Percentiles rank a stretch among this genome's conserved stretches.
These are phyloP conservation scores for Saccharomycopsis vini DNA, from an alignment of 805 yeast species.

Conservation along the genomic window DNA sequence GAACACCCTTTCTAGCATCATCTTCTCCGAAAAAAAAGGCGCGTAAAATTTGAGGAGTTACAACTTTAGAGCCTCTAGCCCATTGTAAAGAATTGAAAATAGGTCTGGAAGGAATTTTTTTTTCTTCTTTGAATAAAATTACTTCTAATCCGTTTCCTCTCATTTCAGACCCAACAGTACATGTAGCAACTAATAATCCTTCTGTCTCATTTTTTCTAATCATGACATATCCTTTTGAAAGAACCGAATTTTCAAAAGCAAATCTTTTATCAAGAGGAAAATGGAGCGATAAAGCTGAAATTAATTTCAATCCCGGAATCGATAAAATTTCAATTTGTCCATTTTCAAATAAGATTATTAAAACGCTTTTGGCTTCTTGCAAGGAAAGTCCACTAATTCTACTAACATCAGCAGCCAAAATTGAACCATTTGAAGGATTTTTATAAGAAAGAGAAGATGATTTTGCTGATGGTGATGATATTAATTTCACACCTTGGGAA, in stretches of 20 bases:
- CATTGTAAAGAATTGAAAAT: slow-evolving; percentile 70
- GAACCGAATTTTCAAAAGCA: slow-evolving; percentile 35
- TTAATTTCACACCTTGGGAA: slow-evolving; percentile 43
- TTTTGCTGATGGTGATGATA: slow-evolving; percentile 20
- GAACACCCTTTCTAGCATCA: too few species aligned
- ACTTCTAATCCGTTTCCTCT: too few species aligned
- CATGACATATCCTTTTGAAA: slow-evolving; percentile 53
- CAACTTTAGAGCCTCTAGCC: slow-evolving; percentile 68
- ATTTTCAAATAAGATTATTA: slow-evolving; percentile 37
- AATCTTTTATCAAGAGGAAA: slow-evolving; percentile 32
- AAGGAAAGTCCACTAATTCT: slow-evolving; percentile 1
- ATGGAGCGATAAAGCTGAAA: slow-evolving; percentile 40
- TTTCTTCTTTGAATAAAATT: slow-evolving; percentile 61
- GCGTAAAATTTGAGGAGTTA: too few species aligned
- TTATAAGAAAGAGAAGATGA: slow-evolving; percentile 19
- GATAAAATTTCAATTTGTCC: slow-evolving; percentile 40
- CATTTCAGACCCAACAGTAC: too few species aligned
- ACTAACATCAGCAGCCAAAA: slow-evolving; percentile 21
- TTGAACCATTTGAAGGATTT: slow-evolving; percentile 20
- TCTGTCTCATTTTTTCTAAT: slow-evolving; percentile 49
- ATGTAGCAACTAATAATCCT: slow-evolving; percentile 41
- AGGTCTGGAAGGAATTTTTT: slow-evolving; percentile 72
- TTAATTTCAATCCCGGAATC: slow-evolving; percentile 56
- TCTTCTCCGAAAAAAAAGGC: too few species aligned
- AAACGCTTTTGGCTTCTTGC: slow-evolving; percentile 29